phyloP scores from a whole-genome alignment of 176 grass and related monocot genomes.

The Chrysopogon serrulatus region DNA sequence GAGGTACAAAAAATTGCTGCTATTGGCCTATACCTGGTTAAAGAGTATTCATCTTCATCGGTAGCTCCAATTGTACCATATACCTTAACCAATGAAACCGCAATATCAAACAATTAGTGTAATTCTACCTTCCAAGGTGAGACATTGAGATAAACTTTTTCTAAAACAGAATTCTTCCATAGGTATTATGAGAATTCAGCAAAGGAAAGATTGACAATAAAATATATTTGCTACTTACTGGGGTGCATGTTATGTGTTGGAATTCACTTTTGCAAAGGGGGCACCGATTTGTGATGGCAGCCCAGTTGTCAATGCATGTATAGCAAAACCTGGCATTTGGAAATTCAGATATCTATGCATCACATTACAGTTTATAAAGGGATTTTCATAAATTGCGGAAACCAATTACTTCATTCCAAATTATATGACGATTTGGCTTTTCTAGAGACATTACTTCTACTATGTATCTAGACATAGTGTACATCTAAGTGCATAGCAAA shows the following conservation, averaged over 20 bases:
- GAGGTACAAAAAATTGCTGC: not conserved
- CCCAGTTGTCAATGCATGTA: conserved; percentile 95
- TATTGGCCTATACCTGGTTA: conserved; percentile 52
- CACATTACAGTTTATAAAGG: conserved; percentile 8
- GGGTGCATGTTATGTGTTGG: conserved; percentile 64
- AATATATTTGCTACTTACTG: conserved; percentile 51
- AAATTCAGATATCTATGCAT: conserved; percentile 20
- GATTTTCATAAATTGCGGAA: not conserved
- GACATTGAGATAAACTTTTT: conserved; percentile 1
- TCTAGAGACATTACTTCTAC: not conserved
- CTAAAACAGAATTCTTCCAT: conserved; percentile 16
- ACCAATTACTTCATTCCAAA: not conserved
- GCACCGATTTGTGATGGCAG: conserved; percentile 85
- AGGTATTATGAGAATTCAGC: not conserved
- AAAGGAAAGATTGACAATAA: conserved; percentile 1
- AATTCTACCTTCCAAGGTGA: conserved; percentile 9
- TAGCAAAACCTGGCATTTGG: conserved; percentile 74
- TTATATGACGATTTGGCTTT: not conserved
- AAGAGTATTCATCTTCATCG: conserved; percentile 59
- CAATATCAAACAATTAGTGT: conserved; percentile 16
- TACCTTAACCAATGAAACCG: conserved; percentile 46
- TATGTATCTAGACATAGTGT: not conserved
- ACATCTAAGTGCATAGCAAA: not conserved
- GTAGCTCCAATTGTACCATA: conserved; percentile 56
- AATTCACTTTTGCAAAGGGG: conserved; percentile 90